Base-by-base conservation (phyloP, 371 early-diverging fungal genomes). In the Dentiscutata heterogama region DNA sequence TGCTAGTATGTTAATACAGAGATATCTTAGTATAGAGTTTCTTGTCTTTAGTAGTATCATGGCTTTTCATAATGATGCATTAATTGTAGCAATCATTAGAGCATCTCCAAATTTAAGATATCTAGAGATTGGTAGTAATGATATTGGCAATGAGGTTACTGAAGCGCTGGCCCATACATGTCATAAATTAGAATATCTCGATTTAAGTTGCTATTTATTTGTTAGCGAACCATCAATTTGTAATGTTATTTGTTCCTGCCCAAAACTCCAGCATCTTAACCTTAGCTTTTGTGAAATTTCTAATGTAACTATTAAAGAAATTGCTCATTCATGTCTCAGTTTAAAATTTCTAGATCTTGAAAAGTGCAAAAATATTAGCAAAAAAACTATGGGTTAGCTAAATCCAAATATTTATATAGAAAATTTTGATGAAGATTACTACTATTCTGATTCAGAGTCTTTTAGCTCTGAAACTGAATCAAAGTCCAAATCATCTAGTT, bases 381-480 rank as follows among this genome's bases (percentile, higher is more conserved):
- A 64, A 77, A 22, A 77, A 64, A 42, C 22, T 2, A 63, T 77
- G 16, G 27, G 63, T 18, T 27, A 77, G 22, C 63, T 64, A 25
- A 63, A 77, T 63, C 64, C 46, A 77, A 63, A 77, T 77, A 77
- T 58, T 63, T 39, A 77, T 77, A 58, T 77, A 39, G 77, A 50
- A 22, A 77, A 63, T 63, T 77, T 76, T 61, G 61, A 76, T 18
- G 61, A 35, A 35, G 35, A 35, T 35, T 35, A 1, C 35, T 35
- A 35, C 35, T 35, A 3, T 35, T 35, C 1, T 35, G 1, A 35
- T 35, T 35, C 35, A 3, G 3, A 35, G 3, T 35, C 35, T 2
- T 2, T 3, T 35, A 3, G 35, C 35, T 35, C 35, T 3, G 35
- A 35, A 35, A 35, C 35, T 1, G 35, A 3, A 3, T n/a, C n/a